Evolutionary conservation across 768 basidiomycete species (phyloP).

Genomic region (Amanita inopinata): DNA sequence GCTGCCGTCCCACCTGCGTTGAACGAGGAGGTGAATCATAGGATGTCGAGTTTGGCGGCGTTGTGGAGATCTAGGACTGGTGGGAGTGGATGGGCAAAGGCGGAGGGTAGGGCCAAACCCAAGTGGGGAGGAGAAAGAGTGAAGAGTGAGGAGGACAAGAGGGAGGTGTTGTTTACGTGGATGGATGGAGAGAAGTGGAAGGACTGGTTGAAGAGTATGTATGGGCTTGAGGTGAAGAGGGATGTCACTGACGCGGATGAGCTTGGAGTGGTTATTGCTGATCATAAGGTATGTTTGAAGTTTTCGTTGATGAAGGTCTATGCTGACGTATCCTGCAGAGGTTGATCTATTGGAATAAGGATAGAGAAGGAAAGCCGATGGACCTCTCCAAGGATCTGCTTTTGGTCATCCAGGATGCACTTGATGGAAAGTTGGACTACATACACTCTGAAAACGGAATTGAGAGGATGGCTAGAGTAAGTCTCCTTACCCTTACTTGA

Average conservation of each 20-base stretch:
- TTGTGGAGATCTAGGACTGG: conserved; percentile 46
- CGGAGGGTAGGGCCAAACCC: not conserved
- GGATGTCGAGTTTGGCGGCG: conserved; percentile 41
- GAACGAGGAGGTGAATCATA: conserved; percentile 32
- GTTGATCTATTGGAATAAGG: conserved; percentile 69
- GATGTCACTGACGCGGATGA: conserved; percentile 22
- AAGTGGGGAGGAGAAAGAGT: conserved; percentile 3
- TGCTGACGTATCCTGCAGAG: conserved; percentile 27
- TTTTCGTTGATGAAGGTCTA: not conserved
- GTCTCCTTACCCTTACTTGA: conserved; percentile 10
- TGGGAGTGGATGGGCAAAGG: conserved; percentile 30
- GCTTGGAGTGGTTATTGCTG: conserved; percentile 58
- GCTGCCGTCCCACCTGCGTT: conserved; percentile 35
- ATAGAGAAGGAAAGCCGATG: conserved; percentile 44
- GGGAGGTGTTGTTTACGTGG: conserved; percentile 77
- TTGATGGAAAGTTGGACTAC: conserved; percentile 34
- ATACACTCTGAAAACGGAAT: conserved; percentile 64
- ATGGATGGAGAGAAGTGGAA: conserved; percentile 83
- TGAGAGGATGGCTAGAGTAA: conserved; percentile 57
- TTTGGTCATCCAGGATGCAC: conserved; percentile 59
- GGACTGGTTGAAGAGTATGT: conserved; percentile 89
- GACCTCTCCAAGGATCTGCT: conserved; percentile 49
- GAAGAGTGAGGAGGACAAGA: conserved; percentile 8
- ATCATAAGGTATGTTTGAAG: conserved; percentile 53
- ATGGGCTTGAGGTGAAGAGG: conserved; percentile 42